These are phyloP conservation scores for Colletotrichum chlorophyti DNA, from an alignment of 2,329 filamentous ascomycete species.

Conservation along the genomic window DNA sequence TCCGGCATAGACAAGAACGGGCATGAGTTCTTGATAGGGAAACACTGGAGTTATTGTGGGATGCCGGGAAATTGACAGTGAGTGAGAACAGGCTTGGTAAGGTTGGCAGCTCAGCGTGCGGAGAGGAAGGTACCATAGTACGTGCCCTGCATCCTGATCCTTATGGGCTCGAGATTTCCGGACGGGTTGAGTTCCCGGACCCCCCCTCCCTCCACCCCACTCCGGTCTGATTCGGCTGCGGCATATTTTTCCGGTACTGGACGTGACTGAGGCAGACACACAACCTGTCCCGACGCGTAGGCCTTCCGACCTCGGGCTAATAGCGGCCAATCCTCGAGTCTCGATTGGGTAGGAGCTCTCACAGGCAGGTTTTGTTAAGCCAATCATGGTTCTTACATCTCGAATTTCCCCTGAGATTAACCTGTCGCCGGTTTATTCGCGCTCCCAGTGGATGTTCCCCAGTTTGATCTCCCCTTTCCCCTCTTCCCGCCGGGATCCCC, in stretches of 20 bases:
- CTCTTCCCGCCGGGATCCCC: not conserved
- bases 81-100: not conserved
- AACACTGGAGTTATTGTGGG: not conserved
- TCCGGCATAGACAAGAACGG: not conserved
- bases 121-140: too few species aligned
- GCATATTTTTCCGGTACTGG: constrained; percentile 8
- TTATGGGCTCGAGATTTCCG: not conserved
- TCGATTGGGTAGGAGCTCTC: not conserved
- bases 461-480: not conserved
- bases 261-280: not conserved
- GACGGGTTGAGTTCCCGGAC: not conserved
- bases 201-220: too few species aligned
- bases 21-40: not conserved
- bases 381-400: not conserved
- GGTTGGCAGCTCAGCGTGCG: too few species aligned
- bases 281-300: not conserved
- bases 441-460: not conserved
- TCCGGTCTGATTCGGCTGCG: constrained; percentile 17
- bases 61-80: constrained; percentile 6
- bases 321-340: not conserved
- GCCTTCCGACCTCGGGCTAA: not conserved
- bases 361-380: not conserved
- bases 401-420: not conserved
- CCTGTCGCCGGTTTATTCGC: not conserved
- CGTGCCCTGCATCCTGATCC: not conserved